Percentiles rank a stretch among this genome's conserved stretches.
Evolutionary conservation across 1,139 yeast genomes (phyloP).

Genomic region (Yamadazyma sp.): DNA sequence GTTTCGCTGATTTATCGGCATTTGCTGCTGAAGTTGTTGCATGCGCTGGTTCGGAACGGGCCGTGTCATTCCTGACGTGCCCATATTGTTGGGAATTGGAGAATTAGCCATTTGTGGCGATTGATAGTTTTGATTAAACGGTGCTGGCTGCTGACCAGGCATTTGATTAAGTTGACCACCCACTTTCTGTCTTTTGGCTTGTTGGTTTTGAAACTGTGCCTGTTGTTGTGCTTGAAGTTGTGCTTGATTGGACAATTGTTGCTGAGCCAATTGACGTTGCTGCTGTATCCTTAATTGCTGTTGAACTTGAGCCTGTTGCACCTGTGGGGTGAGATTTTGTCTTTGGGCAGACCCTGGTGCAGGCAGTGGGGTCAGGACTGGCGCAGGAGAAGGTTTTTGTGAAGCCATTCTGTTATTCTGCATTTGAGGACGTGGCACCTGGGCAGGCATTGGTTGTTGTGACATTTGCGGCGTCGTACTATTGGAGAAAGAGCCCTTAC

Average conservation of each 20-base stretch:
- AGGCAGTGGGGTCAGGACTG: neutral
- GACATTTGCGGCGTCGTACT: slow-evolving; percentile 9
- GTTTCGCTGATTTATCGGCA: slow-evolving; percentile 19
- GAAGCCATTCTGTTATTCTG: neutral
- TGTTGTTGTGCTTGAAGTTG: slow-evolving; percentile 16
- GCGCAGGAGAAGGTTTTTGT: slow-evolving; percentile 7
- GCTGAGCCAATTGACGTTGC: slow-evolving; percentile 21
- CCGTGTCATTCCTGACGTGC: slow-evolving; percentile 18
- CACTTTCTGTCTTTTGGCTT: slow-evolving; percentile 5
- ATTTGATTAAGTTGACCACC: slow-evolving; percentile 5
- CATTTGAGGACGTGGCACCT: neutral
- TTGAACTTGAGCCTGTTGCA: slow-evolving; percentile 13
- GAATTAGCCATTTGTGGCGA: slow-evolving; percentile 12
- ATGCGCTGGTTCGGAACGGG: slow-evolving; percentile 15
- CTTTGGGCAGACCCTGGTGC: slow-evolving; percentile 3
- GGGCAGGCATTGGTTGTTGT: slow-evolving; percentile 4
- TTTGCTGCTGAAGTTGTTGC: slow-evolving; percentile 26
- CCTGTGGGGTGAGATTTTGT: slow-evolving; percentile 2
- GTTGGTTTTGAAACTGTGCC: slow-evolving; percentile 19
- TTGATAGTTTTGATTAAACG: slow-evolving; percentile 11
- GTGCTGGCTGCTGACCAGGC: slow-evolving; percentile 11
- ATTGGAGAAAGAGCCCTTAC: slow-evolving; percentile 3
- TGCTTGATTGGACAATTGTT: slow-evolving; percentile 13
- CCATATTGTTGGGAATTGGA: slow-evolving; percentile 14
- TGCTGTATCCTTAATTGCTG: slow-evolving; percentile 19